Base-by-base conservation (phyloP, 139 green algal species). In the Mesotaenium endlicherianum region DNA sequence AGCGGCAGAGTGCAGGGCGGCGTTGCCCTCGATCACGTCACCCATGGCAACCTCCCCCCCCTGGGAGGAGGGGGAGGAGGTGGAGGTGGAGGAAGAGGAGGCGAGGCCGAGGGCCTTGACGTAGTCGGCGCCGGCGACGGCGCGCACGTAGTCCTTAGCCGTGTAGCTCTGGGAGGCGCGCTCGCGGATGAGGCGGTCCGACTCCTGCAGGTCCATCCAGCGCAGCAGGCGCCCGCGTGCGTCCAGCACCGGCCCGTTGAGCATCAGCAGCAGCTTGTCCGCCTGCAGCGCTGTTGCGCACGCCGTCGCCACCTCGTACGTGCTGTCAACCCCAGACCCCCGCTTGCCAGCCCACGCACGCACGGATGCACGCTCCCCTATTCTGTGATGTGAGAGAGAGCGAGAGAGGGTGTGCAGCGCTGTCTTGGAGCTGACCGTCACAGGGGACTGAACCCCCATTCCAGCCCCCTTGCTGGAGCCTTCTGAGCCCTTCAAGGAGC, bases 211-310 rank as follows among this genome's bases (percentile, higher is more conserved):
- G 26, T 71, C 83, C 31, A 87, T 11, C 82, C 82, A 87, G 2
- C 55, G 49, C 11, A 80, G 40, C 36, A 87, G 57, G 16, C 82
- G 57, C 39, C 70, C 70, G n/a, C 47, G 30, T 43, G 75, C 20
- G 44, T 77, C 49, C 20, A 60, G 3, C 20, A 75, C 40, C n/a
- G 81, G 49, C 0, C 81, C 81, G 60, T 87, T 49, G 41, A 77
- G 64, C 47, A 98, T 57, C 87, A 89, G 94, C 76, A 98, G 92
- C 31, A 99, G 82, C 92, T 99, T 99, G 87, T 99, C 95, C 1
- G 95, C 96, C 1, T 80, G 75, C 36, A 98, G 89, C 83, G 90
- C 89, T 0, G 92, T 88, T 17, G 93, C 90, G 3, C 88, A 80
- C 4, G 92, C 84, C 39, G 93, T 87, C 0, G 93, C 94, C 20